Conservation (phyloP, 2,329 filamentous ascomycete species). For the Coniochaeta pulveracea region DNA sequence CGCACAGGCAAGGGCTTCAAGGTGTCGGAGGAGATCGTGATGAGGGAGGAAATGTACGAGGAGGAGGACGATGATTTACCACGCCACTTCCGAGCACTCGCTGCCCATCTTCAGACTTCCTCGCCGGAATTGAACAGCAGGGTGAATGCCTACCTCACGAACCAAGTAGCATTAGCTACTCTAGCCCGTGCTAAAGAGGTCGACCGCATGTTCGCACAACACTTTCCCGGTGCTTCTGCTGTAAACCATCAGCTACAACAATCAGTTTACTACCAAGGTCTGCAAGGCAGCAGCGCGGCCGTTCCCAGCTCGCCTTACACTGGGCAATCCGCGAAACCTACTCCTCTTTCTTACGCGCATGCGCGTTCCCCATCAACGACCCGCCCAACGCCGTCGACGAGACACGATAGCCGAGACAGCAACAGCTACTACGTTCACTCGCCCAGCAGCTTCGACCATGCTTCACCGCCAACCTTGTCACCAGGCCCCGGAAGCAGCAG, state of each 20-base stretch:
- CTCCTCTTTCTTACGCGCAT: not conserved
- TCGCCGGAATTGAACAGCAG: conserved; percentile 51
- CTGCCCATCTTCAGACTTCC: conserved; percentile 48
- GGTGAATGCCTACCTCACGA: conserved; percentile 36
- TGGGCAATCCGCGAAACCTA: too few species aligned
- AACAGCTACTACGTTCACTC: conserved; percentile 2
- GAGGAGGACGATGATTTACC: conserved; percentile 80
- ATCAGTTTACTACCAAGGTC: conserved; percentile 16
- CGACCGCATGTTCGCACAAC: conserved; percentile 32
- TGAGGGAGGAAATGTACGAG: conserved; percentile 92
- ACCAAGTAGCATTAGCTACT: conserved; percentile 29
- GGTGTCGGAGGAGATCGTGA: conserved; percentile 76
- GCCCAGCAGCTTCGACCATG: not conserved
- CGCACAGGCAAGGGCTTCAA: conserved; percentile 73
- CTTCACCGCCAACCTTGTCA: conserved; percentile 5
- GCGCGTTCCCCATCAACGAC: not conserved
- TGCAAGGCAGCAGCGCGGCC: conserved; percentile 9
- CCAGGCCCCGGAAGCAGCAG: conserved; percentile 5
- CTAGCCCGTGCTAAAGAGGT: conserved; percentile 32
- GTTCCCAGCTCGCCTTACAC: not conserved
- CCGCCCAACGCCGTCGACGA: not conserved
- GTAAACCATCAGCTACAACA: conserved; percentile 18
- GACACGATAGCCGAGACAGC: not conserved
- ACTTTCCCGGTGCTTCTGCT: conserved; percentile 27
- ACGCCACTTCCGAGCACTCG: conserved; percentile 48